These are phyloP conservation scores for Chlorophyllum brunneum DNA, from an alignment of 768 basidiomycete species.

Conservation along the genomic window DNA sequence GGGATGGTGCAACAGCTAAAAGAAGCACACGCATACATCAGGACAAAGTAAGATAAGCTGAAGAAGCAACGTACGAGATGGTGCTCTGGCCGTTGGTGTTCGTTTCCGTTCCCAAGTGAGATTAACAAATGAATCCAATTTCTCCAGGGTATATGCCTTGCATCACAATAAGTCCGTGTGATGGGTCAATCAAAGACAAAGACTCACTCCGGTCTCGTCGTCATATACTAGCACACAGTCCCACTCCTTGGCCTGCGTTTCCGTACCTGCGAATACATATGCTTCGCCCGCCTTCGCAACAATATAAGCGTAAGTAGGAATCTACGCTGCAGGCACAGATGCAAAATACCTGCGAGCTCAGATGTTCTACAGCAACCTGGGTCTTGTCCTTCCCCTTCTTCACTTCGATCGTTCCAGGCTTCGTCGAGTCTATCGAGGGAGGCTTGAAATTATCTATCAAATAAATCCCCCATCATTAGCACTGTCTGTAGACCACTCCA, in stretches of 20 bases:
- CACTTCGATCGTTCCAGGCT: constrained; percentile 63
- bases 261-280: constrained; percentile 54
- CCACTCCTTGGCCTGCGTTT: constrained; percentile 57
- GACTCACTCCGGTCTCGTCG: constrained; percentile 58
- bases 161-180: constrained; percentile 13
- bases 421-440: constrained; percentile 59
- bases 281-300: constrained; percentile 42
- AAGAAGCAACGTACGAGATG: constrained; percentile 28
- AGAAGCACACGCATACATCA: constrained; percentile 9
- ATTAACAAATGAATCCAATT: constrained; percentile 62
- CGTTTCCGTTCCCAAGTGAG: constrained; percentile 50
- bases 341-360: constrained; percentile 51
- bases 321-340: background rate
- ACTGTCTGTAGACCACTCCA: background rate
- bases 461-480: background rate
- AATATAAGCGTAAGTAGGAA: background rate
- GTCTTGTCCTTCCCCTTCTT: constrained; percentile 49
- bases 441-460: constrained; percentile 73
- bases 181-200: background rate
- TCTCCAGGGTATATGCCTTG: constrained; percentile 72
- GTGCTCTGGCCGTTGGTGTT: constrained; percentile 20
- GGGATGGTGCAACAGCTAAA: constrained; percentile 21
- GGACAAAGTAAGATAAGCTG: constrained; percentile 5
- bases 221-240: constrained; percentile 83
- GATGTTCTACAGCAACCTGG: constrained; percentile 58